Evolutionary conservation across 208 protist genomes (phyloP).

Genomic region (Acanthamoeba lenticulata): DNA sequence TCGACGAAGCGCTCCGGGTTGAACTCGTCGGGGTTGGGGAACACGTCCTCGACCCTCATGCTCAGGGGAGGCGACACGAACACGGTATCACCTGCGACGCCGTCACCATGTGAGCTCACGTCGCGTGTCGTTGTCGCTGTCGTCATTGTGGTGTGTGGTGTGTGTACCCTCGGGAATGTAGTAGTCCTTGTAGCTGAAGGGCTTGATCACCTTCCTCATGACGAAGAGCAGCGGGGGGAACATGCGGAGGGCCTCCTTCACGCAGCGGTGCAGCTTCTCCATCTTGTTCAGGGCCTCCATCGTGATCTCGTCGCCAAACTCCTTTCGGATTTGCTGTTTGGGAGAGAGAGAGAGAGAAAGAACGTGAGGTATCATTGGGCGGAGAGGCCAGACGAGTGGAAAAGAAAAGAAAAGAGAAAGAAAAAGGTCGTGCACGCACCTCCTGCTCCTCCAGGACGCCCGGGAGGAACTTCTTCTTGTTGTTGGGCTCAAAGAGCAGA

Average conservation of each 20-base stretch:
- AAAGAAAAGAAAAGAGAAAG: background rate
- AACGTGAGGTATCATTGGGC: background rate
- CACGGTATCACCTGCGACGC: slow-evolving; percentile 90
- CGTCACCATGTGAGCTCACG: slow-evolving; percentile 74
- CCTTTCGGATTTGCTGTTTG: slow-evolving; percentile 12
- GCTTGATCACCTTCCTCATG: slow-evolving; percentile 92
- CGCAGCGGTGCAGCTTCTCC: slow-evolving; percentile 89
- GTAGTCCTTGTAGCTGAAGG: slow-evolving; percentile 86
- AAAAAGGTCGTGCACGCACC: background rate
- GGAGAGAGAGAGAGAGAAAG: background rate
- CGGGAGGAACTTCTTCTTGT: slow-evolving; percentile 67
- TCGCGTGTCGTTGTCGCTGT: background rate
- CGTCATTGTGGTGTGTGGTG: background rate
- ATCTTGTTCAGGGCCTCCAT: slow-evolving; percentile 93
- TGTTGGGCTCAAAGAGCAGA: slow-evolving; percentile 68
- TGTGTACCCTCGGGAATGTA: slow-evolving; percentile 88
- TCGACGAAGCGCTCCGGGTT: slow-evolving; percentile 87
- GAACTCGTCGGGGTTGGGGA: slow-evolving; percentile 89
- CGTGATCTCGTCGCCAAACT: slow-evolving; percentile 88
- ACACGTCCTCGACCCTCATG: slow-evolving; percentile 90
- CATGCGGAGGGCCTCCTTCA: slow-evolving; percentile 92
- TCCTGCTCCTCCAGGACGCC: slow-evolving; percentile 57
- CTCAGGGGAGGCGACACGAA: slow-evolving; percentile 90
- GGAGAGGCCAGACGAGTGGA: no score
- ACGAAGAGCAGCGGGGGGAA: slow-evolving; percentile 93